Percentiles rank a stretch among this genome's conserved stretches.
phyloP scores from a whole-genome alignment of 192 early-diverging fungal species.

The Coemansia sp. region DNA sequence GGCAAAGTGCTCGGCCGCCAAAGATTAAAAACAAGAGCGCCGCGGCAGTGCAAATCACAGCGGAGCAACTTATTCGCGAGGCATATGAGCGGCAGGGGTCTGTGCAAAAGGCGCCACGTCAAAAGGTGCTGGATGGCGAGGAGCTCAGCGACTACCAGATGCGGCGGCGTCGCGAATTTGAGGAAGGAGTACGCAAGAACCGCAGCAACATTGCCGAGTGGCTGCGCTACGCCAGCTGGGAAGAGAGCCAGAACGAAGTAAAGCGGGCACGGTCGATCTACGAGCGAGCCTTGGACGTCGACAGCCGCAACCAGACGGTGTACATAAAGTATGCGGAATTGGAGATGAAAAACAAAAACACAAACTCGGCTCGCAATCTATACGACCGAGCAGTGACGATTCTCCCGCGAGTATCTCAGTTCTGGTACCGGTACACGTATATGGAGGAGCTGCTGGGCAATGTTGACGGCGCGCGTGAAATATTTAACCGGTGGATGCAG shows the following conservation, averaged over 20 bases:
- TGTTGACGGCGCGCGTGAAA: constrained; percentile 81
- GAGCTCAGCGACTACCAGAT: constrained; percentile 91
- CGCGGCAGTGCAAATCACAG: constrained; percentile 97
- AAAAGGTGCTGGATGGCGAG: constrained; percentile 91
- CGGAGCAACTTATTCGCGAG: constrained; percentile 97
- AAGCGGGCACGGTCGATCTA: constrained; percentile 86
- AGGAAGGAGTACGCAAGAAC: constrained; percentile 88
- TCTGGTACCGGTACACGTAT: constrained; percentile 96
- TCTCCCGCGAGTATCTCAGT: constrained; percentile 82
- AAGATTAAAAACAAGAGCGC: constrained; percentile 98
- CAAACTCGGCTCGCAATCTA: constrained; percentile 92
- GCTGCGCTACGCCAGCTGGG: constrained; percentile 97
- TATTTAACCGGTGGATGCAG: constrained; percentile 99
- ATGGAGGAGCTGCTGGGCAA: constrained; percentile 99
- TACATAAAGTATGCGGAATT: constrained; percentile 95
- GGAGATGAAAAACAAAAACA: constrained; percentile 97
- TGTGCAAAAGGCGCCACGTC: constrained; percentile 67
- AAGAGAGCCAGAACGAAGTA: constrained; percentile 88
- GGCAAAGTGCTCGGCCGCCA: constrained; percentile 38
- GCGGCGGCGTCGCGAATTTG: constrained; percentile 92
- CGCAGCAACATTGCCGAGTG: constrained; percentile 86
- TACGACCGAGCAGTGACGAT: constrained; percentile 90
- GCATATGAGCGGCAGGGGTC: constrained; percentile 82
- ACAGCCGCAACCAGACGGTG: constrained; percentile 82
- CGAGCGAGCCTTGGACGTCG: constrained; percentile 92